Conservation (phyloP, 192 early-diverging fungal genomes). For the Rhizoclosmatium globosum region DNA sequence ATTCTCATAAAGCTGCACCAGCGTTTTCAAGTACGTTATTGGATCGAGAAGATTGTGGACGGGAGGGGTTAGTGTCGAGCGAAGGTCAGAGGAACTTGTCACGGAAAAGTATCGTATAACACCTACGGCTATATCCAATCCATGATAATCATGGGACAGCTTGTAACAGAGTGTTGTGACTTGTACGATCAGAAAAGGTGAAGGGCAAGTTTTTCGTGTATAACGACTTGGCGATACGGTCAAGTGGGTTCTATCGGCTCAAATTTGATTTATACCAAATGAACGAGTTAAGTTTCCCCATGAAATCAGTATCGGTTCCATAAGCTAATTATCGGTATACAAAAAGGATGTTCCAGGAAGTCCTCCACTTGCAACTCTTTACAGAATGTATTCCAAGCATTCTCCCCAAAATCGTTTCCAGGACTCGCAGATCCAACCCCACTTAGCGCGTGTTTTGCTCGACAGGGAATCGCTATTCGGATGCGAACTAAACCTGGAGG, state of each 20-base stretch:
- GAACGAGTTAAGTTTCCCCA: slow-evolving; percentile 12
- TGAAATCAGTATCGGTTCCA: not conserved
- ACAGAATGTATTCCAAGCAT: slow-evolving; percentile 46
- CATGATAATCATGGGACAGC: slow-evolving; percentile 47
- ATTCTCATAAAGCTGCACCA: slow-evolving; percentile 18
- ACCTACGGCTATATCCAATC: not conserved
- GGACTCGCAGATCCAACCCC: slow-evolving; percentile 51
- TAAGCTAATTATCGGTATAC: too few species aligned
- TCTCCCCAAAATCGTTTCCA: slow-evolving; percentile 52
- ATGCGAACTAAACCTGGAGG: slow-evolving; percentile 30
- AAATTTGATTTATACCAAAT: slow-evolving; percentile 51
- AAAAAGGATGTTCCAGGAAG: not conserved
- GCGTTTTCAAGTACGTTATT: not conserved
- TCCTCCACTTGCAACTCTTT: slow-evolving; percentile 25
- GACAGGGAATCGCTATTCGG: slow-evolving; percentile 52
- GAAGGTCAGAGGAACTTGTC: not conserved
- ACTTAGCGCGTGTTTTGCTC: slow-evolving; percentile 50
- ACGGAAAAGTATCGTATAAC: not conserved
- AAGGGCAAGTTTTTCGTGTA: slow-evolving; percentile 49
- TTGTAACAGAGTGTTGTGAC: slow-evolving; percentile 38
- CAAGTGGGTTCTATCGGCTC: slow-evolving; percentile 43
- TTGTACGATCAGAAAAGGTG: slow-evolving; percentile 39
- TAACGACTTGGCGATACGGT: slow-evolving; percentile 45
- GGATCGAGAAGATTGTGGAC: not conserved
- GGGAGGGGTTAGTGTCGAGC: not conserved